Evolutionary conservation across 306 rosid genomes (phyloP).

Genomic region (Hippophae tibetana): DNA sequence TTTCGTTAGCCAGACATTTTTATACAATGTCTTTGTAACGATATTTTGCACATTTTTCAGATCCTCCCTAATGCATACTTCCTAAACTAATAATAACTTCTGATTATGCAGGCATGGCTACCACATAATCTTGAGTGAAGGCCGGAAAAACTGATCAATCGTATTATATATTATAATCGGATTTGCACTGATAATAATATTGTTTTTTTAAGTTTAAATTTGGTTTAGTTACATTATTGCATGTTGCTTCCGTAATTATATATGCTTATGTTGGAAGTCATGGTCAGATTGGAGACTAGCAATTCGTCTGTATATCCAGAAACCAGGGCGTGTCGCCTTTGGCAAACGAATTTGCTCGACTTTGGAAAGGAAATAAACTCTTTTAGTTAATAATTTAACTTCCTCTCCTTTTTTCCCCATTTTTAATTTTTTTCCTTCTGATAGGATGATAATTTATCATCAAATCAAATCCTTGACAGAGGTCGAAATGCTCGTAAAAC

Average conservation of each 20-base stretch:
- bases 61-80: not conserved
- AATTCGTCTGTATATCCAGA: too few species aligned
- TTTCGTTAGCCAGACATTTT: not conserved
- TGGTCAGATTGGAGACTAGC: too few species aligned
- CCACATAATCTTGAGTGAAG: conserved; percentile 81
- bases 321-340: too few species aligned
- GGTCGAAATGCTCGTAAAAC: too few species aligned
- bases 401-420: too few species aligned
- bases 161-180: conserved; percentile 11
- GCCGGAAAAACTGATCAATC: conserved; percentile 67
- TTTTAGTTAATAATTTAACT: too few species aligned
- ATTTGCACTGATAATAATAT: conserved; percentile 13
- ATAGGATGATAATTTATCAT: too few species aligned
- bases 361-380: too few species aligned
- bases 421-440: too few species aligned
- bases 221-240: not conserved
- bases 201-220: conserved; percentile 7
- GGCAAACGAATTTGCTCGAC: too few species aligned
- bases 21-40: not conserved
- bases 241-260: conserved; percentile 14
- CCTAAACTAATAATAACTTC: conserved; percentile 7
- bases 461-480: too few species aligned
- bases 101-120: conserved; percentile 78
- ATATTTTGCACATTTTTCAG: not conserved
- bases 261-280: too few species aligned